Percentiles rank a stretch among this genome's conserved stretches.
These are phyloP conservation scores for Tulasnella sp. DNA, from an alignment of 768 basidiomycete species.

Conservation along the genomic window DNA sequence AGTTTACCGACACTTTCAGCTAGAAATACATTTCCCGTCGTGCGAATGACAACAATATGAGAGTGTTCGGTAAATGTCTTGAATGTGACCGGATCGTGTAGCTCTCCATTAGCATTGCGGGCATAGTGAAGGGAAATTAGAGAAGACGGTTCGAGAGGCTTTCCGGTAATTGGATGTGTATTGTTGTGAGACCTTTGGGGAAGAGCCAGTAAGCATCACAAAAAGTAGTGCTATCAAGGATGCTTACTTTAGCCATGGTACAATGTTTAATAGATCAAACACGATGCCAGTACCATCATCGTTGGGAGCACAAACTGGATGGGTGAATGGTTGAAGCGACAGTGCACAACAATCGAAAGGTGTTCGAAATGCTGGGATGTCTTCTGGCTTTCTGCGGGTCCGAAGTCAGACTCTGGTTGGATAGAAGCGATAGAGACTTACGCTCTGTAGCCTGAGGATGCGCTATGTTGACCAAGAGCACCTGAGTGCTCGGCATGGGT, in stretches of 20 bases:
- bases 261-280: slow-evolving; percentile 83
- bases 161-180: slow-evolving; percentile 62
- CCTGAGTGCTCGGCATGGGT: slow-evolving; percentile 82
- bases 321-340: slow-evolving; percentile 76
- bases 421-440: too few relatives aligned
- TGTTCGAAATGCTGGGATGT: slow-evolving; percentile 32
- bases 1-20: slow-evolving; percentile 66
- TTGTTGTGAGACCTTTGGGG: slow-evolving; percentile 61
- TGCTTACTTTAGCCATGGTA: slow-evolving; percentile 82
- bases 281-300: slow-evolving; percentile 66
- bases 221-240: not conserved
- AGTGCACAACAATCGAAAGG: slow-evolving; percentile 89
- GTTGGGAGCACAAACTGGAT: slow-evolving; percentile 81
- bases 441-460: slow-evolving; percentile 61
- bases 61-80: slow-evolving; percentile 96
- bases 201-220: not conserved
- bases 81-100: slow-evolving; percentile 95
- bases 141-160: slow-evolving; percentile 53
- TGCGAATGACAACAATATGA: slow-evolving; percentile 80
- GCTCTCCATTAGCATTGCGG: slow-evolving; percentile 71
- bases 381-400: slow-evolving; percentile 10
- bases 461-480: slow-evolving; percentile 60
- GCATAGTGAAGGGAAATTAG: slow-evolving; percentile 72
- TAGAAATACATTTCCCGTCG: slow-evolving; percentile 86
- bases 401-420: not conserved